Conservation (phyloP, 1,284 basidiomycete species). For the Pterula multifida region DNA sequence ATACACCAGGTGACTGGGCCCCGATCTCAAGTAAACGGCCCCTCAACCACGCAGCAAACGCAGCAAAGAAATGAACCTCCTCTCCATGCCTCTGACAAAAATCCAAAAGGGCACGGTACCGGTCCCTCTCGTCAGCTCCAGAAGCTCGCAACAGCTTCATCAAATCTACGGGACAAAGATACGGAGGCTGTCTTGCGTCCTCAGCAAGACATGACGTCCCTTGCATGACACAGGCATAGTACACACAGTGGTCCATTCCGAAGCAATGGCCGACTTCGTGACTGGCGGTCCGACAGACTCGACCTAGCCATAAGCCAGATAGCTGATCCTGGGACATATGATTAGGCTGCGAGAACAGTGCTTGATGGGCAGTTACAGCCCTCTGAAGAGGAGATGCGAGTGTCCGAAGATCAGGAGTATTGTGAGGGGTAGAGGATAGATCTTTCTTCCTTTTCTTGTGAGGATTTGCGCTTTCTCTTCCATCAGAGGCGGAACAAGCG, state of each 20-base stretch:
- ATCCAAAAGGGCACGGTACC: slow-evolving; percentile 13
- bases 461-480: not conserved
- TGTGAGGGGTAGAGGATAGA: not conserved
- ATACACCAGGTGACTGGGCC: no score
- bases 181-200: slow-evolving; percentile 22
- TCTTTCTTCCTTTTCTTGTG: not conserved
- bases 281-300: slow-evolving; percentile 21
- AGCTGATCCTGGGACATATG: slow-evolving; percentile 10
- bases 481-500: slow-evolving; percentile 10
- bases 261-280: slow-evolving; percentile 24
- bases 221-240: slow-evolving; percentile 23
- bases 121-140: slow-evolving; percentile 10
- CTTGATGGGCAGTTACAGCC: slow-evolving; percentile 11
- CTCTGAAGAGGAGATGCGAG: not conserved
- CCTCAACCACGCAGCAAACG: slow-evolving; percentile 18
- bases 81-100: slow-evolving; percentile 16
- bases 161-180: slow-evolving; percentile 21
- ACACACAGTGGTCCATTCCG: slow-evolving; percentile 23
- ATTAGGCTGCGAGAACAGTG: slow-evolving; percentile 8
- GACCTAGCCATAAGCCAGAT: slow-evolving; percentile 19
- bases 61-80: slow-evolving; percentile 16
- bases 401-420: not conserved
- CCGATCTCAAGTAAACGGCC: not conserved
- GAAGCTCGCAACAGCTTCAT: slow-evolving; percentile 18
- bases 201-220: slow-evolving; percentile 19